A percentile compares a stretch with the other conserved stretches of the same genome.
These are phyloP conservation scores for Hygrophoropsis aurantiaca DNA, from an alignment of 768 basidiomycete genomes.

Conservation along the genomic window DNA sequence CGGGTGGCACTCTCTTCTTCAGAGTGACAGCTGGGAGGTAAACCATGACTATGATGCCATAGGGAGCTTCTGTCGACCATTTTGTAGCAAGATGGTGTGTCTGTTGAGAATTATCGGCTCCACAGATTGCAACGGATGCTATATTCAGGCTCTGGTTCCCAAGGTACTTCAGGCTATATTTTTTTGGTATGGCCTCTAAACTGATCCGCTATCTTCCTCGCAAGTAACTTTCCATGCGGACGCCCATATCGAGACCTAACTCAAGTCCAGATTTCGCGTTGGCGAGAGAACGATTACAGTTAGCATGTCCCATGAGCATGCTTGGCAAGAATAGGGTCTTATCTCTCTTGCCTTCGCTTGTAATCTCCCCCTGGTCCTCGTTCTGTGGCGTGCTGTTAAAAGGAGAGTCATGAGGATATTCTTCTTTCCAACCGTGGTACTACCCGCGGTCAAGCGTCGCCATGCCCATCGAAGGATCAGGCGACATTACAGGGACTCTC, in stretches of 20 bases:
- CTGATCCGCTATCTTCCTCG: background rate
- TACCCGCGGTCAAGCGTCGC: background rate
- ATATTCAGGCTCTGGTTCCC: background rate
- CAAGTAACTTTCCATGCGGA: no score
- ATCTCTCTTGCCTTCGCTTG: background rate
- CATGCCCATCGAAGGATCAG: constrained; percentile 7
- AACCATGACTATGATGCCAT: no score
- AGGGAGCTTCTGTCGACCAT: no score
- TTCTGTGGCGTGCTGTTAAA: background rate
- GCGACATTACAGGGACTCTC: background rate
- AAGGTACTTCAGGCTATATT: background rate
- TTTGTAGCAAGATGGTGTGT: no score
- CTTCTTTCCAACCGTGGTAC: constrained; percentile 1
- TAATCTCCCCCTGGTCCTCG: background rate
- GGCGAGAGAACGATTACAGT: background rate
- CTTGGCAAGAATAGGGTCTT: background rate
- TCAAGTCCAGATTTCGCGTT: background rate
- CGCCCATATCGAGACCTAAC: no score
- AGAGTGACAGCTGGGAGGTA: no score
- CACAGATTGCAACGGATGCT: no score
- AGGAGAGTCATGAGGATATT: background rate
- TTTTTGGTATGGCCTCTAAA: background rate
- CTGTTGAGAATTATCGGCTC: no score
- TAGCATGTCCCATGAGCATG: background rate
- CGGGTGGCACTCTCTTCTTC: no score